phyloP scores from a whole-genome alignment of 345 rosid species.

The Conringia planisiliqua region DNA sequence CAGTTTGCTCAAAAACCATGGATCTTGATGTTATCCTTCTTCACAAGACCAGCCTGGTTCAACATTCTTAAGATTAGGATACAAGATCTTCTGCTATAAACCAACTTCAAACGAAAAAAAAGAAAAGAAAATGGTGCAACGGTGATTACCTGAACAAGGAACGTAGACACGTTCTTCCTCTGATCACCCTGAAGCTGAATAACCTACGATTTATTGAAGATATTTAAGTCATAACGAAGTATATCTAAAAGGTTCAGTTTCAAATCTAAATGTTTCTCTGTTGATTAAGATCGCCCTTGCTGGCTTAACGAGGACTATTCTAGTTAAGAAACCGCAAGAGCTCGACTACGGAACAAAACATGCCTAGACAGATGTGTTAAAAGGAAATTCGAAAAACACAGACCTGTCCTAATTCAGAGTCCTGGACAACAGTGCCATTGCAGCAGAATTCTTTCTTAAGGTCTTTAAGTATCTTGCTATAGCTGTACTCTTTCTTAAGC shows the following conservation, averaged over 20 bases:
- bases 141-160: slow-evolving; percentile 38
- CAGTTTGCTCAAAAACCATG: slow-evolving; percentile 58
- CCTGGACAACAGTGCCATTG: slow-evolving; percentile 59
- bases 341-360: neutral
- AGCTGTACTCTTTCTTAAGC: slow-evolving; percentile 54
- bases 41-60: slow-evolving; percentile 75
- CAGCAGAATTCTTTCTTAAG: slow-evolving; percentile 63
- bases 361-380: neutral
- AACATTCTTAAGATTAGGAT: slow-evolving; percentile 3
- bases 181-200: slow-evolving; percentile 42
- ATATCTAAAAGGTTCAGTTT: no score
- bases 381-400: neutral
- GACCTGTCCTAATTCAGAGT: slow-evolving; percentile 62
- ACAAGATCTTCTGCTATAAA: neutral
- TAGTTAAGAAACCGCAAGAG: neutral
- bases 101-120: neutral
- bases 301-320: neutral
- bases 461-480: slow-evolving; percentile 55
- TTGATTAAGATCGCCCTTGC: neutral
- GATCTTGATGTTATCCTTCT: slow-evolving; percentile 76
- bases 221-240: neutral
- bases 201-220: slow-evolving; percentile 9
- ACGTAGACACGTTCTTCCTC: slow-evolving; percentile 38
- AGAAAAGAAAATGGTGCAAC: neutral
- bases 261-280: neutral